These are phyloP conservation scores for Fusarium secorum DNA, from an alignment of 2,329 filamentous ascomycete species.

Conservation along the genomic window DNA sequence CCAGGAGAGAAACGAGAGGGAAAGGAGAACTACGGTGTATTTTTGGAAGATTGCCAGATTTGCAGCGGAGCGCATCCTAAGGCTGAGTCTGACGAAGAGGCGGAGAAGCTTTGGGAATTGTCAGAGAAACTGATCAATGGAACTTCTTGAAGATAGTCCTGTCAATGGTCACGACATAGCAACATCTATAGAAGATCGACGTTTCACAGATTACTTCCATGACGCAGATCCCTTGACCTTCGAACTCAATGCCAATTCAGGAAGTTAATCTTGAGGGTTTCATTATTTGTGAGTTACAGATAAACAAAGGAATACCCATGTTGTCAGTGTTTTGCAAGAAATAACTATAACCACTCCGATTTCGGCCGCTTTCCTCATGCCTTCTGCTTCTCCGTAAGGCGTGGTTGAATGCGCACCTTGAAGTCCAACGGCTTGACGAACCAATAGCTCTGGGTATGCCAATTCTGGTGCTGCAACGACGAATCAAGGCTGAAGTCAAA, in stretches of 20 bases:
- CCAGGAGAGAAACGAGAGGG: neutral
- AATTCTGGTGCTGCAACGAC: neutral
- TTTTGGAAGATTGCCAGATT: neutral
- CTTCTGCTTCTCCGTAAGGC: neutral
- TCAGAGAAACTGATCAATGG: neutral
- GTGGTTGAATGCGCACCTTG: neutral
- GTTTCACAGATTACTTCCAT: too few species aligned
- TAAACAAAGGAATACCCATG: too few species aligned
- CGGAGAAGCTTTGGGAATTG: neutral
- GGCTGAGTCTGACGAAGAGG: neutral
- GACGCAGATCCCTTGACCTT: too few species aligned
- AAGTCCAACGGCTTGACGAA: conserved; percentile 33
- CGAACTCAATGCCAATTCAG: too few species aligned
- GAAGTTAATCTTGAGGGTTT: too few species aligned
- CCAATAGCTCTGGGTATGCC: conserved; percentile 28
- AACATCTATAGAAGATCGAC: too few species aligned
- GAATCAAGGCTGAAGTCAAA: conserved; percentile 31
- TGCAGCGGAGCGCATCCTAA: neutral
- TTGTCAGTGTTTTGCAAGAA: too few species aligned
- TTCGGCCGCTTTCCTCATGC: accelerated
- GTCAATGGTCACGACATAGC: too few species aligned
- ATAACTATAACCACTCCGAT: neutral
- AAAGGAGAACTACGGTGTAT: neutral
- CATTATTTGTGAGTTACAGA: too few species aligned
- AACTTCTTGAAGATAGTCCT: too few species aligned